Base-by-base conservation (phyloP, 2,329 filamentous ascomycete genomes). In the Zymoseptoria brevis region DNA sequence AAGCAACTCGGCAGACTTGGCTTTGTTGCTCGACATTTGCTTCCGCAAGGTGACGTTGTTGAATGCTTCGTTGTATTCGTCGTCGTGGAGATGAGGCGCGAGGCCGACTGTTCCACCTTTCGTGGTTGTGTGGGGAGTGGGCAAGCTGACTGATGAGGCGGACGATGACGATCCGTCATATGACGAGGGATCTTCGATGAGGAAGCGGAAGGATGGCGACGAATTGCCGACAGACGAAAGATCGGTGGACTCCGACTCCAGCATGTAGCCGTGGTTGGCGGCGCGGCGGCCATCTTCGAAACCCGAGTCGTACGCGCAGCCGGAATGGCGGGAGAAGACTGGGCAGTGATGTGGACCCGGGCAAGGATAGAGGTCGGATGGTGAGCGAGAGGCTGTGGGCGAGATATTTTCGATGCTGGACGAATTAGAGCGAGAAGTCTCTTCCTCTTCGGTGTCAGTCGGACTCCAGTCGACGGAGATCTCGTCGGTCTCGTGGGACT, bases 121-220 rank as follows among this genome's bases (percentile, higher is more conserved):
- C 64, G 62, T 6, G 59, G 30, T 22, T 21, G 60, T 64, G 5
- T 49, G 58, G 11, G 68, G 68, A 2, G 65, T 68, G 0, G 69
- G 69, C 11, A 72, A 59, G 55, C 69, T 72, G 61, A 72, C 64
- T 1, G 70, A 69, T 1, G 70, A 73, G 8, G 62, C 65, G 8
- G 64, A 68, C 1, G 69, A 69, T 8, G 68, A 68, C 3, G 67
- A 63, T 22, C 67, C 63, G 19, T 62, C 66, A 1, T 68, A 66
- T 9, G 69, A 67, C 41, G 65, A 64, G 16, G 57, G 49, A 11
- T 45, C 35, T 3, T 45, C 35, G 52, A 64, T 54, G 24, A 57
- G 60, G 48, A 60, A 55, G 26, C 53, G 54, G 16, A 65, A 54
- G 22, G 65, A 60, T 50, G 67, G 64, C 7, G 65, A 66, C 9